Conservation (phyloP, 2,329 filamentous ascomycete genomes). For the Hymenoscyphus fructigenus region DNA sequence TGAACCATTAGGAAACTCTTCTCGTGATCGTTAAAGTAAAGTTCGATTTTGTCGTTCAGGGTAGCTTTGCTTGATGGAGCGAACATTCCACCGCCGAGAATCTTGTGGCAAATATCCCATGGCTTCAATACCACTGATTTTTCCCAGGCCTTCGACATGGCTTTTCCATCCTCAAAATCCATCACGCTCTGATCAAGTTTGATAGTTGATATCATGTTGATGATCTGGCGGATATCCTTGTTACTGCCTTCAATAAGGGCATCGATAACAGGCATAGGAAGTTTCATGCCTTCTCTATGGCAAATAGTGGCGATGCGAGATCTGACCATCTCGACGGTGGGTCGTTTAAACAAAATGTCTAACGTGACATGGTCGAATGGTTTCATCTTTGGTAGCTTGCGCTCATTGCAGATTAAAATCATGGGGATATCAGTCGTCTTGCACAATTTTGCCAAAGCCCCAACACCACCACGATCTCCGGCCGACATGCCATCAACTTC, state of each 20-base stretch:
- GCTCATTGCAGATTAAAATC: slow-evolving; percentile 97
- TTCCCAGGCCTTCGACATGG: slow-evolving; percentile 97
- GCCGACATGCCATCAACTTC: slow-evolving; percentile 99
- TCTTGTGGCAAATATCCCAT: slow-evolving; percentile 96
- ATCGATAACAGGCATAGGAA: slow-evolving; percentile 81
- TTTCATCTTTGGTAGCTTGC: slow-evolving; percentile 93
- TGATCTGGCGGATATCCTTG: slow-evolving; percentile 94
- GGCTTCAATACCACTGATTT: slow-evolving; percentile 96
- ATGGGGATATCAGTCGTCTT: slow-evolving; percentile 93
- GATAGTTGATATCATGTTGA: slow-evolving; percentile 96
- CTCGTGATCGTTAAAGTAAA: slow-evolving; percentile 99
- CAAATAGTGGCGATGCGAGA: slow-evolving; percentile 94
- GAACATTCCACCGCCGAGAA: slow-evolving; percentile 86
- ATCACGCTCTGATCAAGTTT: slow-evolving; percentile 82
- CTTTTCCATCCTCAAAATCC: slow-evolving; percentile 81
- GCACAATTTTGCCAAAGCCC: slow-evolving; percentile 89
- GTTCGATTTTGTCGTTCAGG: slow-evolving; percentile 94
- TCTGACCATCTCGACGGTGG: slow-evolving; percentile 86
- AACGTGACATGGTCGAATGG: slow-evolving; percentile 86
- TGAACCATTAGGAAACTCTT: slow-evolving; percentile 98
- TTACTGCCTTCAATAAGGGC: slow-evolving; percentile 93
- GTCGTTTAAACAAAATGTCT: slow-evolving; percentile 84
- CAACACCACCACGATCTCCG: slow-evolving; percentile 92
- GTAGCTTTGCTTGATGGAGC: slow-evolving; percentile 78
- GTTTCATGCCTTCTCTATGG: slow-evolving; percentile 83